Evolutionary conservation across 139 green algal species (phyloP).

Genomic region (Micractinium sp.): DNA sequence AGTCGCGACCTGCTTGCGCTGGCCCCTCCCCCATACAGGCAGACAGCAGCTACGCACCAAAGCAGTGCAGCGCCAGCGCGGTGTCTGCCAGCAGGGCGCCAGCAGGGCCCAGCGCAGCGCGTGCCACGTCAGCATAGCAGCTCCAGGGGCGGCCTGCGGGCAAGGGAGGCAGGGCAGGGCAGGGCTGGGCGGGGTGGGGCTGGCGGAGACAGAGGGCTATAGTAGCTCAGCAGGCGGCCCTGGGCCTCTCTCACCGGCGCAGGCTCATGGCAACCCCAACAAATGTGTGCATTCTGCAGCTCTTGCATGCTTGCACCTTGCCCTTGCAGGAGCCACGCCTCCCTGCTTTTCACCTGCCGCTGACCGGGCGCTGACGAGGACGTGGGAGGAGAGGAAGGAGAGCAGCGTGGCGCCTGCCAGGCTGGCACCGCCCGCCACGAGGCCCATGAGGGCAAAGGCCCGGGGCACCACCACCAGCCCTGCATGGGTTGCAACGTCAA

Average conservation of each 20-base stretch:
- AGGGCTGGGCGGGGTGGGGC: too few species aligned
- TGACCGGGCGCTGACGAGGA: not conserved
- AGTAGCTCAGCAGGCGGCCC: too few species aligned
- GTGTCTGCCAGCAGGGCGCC: not conserved
- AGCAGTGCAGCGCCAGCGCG: not conserved
- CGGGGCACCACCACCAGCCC: not conserved
- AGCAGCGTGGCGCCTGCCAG: not conserved
- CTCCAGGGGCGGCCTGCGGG: too few species aligned
- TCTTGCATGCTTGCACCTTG: too few species aligned
- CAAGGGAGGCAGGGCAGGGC: too few species aligned
- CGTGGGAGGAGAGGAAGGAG: not conserved
- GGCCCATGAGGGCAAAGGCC: not conserved
- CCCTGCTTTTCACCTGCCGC: not conserved
- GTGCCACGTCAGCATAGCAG: not conserved
- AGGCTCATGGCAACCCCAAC: too few species aligned
- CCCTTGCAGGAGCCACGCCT: not conserved
- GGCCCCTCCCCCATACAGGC: too few species aligned
- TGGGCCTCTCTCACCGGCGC: too few species aligned
- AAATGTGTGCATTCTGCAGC: too few species aligned
- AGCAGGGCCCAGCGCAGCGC: not conserved
- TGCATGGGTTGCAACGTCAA: not conserved
- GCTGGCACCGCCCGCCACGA: not conserved
- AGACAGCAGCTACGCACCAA: slow-evolving; percentile 1
- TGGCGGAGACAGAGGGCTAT: too few species aligned
- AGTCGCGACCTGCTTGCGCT: too few species aligned